phyloP scores from a whole-genome alignment of 2,329 filamentous ascomycete genomes.

The Exophiala phaeomuriformis region DNA sequence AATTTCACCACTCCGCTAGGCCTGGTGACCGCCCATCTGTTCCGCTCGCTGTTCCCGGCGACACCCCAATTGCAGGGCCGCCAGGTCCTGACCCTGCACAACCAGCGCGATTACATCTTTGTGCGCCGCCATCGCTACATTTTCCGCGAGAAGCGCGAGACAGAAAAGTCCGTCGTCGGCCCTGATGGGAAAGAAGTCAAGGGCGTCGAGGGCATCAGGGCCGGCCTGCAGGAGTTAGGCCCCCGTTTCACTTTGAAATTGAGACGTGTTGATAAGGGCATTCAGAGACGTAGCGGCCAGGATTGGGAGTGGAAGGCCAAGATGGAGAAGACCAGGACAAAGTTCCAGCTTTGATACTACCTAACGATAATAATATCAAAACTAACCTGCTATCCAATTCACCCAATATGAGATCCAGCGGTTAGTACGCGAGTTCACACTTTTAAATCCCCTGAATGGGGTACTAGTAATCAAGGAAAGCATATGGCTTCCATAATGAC shows the following conservation, averaged over 20 bases:
- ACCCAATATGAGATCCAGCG: no score
- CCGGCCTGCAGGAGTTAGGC: constrained; percentile 84
- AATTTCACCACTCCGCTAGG: constrained; percentile 92
- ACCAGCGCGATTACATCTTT: constrained; percentile 95
- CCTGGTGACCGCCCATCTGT: constrained; percentile 75
- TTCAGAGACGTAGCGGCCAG: constrained; percentile 66
- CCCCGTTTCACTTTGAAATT: constrained; percentile 80
- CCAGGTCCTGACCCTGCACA: constrained; percentile 87
- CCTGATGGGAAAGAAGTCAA: constrained; percentile 75
- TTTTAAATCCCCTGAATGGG: no score
- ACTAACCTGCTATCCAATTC: no score
- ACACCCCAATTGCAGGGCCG: constrained; percentile 76
- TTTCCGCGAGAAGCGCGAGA: constrained; percentile 78
- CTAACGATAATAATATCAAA: no score
- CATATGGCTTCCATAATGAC: no score
- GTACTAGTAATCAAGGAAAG: no score
- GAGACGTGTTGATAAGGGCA: constrained; percentile 81
- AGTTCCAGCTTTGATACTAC: constrained; percentile 69
- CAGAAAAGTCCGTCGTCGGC: constrained; percentile 77
- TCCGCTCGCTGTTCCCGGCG: constrained; percentile 71
- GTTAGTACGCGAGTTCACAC: no score
- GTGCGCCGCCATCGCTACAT: constrained; percentile 83
- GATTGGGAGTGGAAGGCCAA: constrained; percentile 96
- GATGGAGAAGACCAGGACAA: constrained; percentile 89
- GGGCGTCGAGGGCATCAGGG: constrained; percentile 76